Base-by-base conservation (phyloP, 192 early-diverging fungal genomes). In the Glomus cerebriforme region DNA sequence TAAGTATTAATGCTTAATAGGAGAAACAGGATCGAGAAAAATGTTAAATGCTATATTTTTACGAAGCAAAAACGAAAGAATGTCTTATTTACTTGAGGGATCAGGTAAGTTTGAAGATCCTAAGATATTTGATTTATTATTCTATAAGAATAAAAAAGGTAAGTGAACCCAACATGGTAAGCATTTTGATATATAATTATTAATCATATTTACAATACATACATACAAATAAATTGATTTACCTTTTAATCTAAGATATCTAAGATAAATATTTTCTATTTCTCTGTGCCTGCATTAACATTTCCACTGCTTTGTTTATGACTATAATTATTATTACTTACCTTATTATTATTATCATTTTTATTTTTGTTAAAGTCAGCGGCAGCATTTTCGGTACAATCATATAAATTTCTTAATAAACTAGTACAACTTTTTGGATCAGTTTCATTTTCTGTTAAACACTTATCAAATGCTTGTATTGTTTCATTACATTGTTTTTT, bases 51-150 rank as follows among this genome's bases (percentile, higher is more conserved):
- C 59, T n/a, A 71, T 86, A 45, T 85, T 83, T 69, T 71, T 85
- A 15, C 73, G 81, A 15, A 70, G 74, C 22, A n/a, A 78, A 49
- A 70, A 76, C 37, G 80, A 85, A 45, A 79, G 75, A 35, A 63
- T 86, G 70, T 82, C 74, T 24, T 85, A 82, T 29, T 80, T 83
- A 43, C 65, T 86, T 43, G 80, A 85, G 71, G 67, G 85, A 59
- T 81, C 79, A 58, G 85, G 85, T 10, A 63, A 58, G 17, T 86
- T 80, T 78, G 75, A 75, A 45, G 82, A 86, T 62, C 82, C 80
- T n/a, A 81, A 72, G 49, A 8, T 85, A 47, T 83, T 86, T 80
- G 85, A 86, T 73, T 67, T 73, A 19, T 69, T 86, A 37, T 86
- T 79, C 31, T 73, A 80, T 59, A 35, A 24, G 6, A 71, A 32